Evolutionary conservation across 345 rosid species (phyloP).

Genomic region (Rhodamnia argentea): DNA sequence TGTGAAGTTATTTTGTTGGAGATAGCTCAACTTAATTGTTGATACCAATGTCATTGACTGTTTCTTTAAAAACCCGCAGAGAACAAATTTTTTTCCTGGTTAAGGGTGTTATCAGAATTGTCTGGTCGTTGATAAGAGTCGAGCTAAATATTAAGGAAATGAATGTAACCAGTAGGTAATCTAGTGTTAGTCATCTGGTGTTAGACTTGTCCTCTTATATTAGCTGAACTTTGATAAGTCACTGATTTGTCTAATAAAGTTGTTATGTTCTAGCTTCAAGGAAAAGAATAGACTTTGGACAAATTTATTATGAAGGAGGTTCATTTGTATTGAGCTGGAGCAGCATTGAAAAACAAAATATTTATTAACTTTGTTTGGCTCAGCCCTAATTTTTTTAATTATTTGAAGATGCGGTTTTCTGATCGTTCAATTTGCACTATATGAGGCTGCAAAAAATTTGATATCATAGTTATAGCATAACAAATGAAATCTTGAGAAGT

Average conservation of each 20-base stretch:
- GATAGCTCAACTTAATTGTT: not conserved
- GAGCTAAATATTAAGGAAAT: not conserved
- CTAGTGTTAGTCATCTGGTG: not conserved
- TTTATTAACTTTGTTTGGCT: not conserved
- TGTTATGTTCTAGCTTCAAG: not conserved
- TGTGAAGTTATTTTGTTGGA: not conserved
- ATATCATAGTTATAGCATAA: not conserved
- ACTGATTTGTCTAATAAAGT: not conserved
- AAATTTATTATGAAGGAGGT: not conserved
- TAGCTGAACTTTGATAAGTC: not conserved
- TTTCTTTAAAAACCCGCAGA: not conserved
- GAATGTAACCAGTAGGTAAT: not conserved
- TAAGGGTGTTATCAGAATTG: not conserved
- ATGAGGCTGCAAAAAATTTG: not conserved
- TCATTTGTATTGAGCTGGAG: not conserved
- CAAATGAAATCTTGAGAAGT: not conserved
- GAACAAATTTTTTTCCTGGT: not conserved
- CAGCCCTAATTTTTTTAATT: not conserved
- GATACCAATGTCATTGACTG: not conserved
- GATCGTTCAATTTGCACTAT: not conserved
- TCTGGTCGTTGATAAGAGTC: not conserved
- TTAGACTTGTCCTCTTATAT: not conserved
- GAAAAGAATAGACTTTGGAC: not conserved
- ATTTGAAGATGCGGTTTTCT: not conserved
- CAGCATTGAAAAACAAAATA: not conserved